A percentile compares a stretch with the other conserved stretches of the same genome.
These are phyloP conservation scores for Tilletia indica DNA, from an alignment of 1,284 basidiomycete genomes.

Conservation along the genomic window DNA sequence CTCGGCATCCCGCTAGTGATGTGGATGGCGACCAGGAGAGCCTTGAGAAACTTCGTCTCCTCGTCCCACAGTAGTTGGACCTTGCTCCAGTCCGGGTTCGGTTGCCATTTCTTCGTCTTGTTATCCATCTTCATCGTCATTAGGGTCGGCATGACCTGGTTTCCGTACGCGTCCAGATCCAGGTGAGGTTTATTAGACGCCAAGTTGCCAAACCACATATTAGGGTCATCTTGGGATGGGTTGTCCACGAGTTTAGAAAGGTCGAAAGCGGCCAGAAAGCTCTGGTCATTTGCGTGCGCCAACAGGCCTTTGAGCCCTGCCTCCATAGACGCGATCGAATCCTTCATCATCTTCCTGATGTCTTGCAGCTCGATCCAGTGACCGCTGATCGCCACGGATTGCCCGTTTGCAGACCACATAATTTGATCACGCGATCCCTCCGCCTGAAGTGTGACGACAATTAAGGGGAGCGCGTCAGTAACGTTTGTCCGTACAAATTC, in stretches of 20 bases:
- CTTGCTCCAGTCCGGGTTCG: no score
- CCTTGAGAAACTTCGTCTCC: neutral
- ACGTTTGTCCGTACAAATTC: neutral
- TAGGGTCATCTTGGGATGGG: neutral
- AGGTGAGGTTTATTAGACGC: neutral
- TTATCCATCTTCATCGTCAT: no score
- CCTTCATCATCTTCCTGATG: neutral
- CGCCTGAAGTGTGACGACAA: neutral
- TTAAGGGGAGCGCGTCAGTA: neutral
- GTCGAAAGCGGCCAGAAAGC: neutral
- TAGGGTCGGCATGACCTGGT: no score
- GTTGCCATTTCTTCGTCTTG: no score
- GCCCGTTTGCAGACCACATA: neutral
- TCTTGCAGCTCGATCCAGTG: neutral
- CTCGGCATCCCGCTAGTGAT: neutral
- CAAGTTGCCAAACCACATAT: neutral
- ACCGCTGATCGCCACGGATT: neutral
- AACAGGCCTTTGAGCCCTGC: neutral
- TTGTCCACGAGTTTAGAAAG: no score
- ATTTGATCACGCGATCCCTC: neutral
- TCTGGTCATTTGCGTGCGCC: no score
- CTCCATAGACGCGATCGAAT: neutral
- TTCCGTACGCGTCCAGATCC: neutral
- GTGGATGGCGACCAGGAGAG: neutral
- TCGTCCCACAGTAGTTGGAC: neutral